A percentile compares a stretch with the other conserved stretches of the same genome.
Conservation (phyloP, 139 green algal species). For the Tetradesmus obliquus region DNA sequence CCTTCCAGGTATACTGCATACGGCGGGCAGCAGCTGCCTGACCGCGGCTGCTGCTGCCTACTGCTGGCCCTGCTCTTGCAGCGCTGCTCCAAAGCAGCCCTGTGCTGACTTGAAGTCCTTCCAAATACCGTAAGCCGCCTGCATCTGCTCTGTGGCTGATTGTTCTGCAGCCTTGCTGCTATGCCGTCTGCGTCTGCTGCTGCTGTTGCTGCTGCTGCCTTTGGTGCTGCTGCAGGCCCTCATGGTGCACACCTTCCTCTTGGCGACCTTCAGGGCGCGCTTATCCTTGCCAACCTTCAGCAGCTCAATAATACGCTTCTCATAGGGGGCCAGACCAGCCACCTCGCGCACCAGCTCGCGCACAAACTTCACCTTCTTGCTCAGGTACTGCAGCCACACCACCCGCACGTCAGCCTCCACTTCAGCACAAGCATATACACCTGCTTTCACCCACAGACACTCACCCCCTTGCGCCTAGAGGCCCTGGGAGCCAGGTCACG, state of each 20-base stretch:
- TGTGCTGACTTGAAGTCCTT: no score
- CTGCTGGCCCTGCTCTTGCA: background rate
- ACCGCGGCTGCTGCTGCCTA: background rate
- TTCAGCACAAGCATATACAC: background rate
- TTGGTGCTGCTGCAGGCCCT: background rate
- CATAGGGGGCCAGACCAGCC: slow-evolving; percentile 93
- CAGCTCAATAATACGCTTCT: slow-evolving; percentile 95
- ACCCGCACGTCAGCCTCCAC: background rate
- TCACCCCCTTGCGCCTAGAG: slow-evolving; percentile 86
- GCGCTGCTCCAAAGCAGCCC: background rate
- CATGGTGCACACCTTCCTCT: slow-evolving; percentile 85
- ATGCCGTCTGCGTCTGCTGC: background rate
- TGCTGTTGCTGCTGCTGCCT: background rate
- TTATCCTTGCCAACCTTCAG: slow-evolving; percentile 98
- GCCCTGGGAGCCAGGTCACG: slow-evolving; percentile 66
- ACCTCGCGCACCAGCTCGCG: slow-evolving; percentile 94
- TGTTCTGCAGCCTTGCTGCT: background rate
- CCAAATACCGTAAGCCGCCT: no score
- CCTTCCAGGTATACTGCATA: background rate
- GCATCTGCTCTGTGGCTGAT: background rate
- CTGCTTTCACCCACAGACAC: background rate
- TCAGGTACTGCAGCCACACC: slow-evolving; percentile 64
- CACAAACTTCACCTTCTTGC: slow-evolving; percentile 92
- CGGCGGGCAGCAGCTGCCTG: background rate
- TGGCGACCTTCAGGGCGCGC: slow-evolving; percentile 96